Conservation (phyloP, 1,284 basidiomycete genomes). For the Melanopsichium pennsylvanicum region DNA sequence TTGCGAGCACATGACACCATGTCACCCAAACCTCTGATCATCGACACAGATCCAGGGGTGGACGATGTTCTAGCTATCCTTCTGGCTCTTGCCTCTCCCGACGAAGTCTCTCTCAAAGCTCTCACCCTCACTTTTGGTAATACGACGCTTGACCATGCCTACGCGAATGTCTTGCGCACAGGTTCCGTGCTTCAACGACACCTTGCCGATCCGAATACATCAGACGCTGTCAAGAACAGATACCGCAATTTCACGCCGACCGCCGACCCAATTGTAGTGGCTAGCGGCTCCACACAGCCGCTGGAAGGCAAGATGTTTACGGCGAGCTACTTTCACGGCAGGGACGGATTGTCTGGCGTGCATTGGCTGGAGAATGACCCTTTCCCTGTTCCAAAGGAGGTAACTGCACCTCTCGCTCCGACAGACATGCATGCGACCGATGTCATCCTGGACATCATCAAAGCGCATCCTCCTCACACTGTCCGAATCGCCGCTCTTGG, state of each 20-base stretch:
- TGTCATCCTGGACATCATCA: slow-evolving; percentile 76
- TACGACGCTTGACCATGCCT: slow-evolving; percentile 66
- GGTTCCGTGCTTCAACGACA: slow-evolving; percentile 76
- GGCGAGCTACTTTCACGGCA: slow-evolving; percentile 77
- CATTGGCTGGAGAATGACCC: slow-evolving; percentile 52
- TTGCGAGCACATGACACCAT: background rate
- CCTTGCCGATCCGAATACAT: slow-evolving; percentile 71
- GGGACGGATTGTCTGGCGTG: slow-evolving; percentile 60
- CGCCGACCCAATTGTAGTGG: slow-evolving; percentile 38
- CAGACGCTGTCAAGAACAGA: slow-evolving; percentile 65
- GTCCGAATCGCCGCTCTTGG: slow-evolving; percentile 87
- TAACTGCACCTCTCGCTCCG: slow-evolving; percentile 64
- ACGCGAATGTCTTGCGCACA: slow-evolving; percentile 71
- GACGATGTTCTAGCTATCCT: slow-evolving; percentile 83
- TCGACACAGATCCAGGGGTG: slow-evolving; percentile 72
- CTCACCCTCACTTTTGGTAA: slow-evolving; percentile 74
- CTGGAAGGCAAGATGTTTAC: slow-evolving; percentile 78
- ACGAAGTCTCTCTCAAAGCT: slow-evolving; percentile 67
- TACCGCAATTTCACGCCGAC: slow-evolving; percentile 21
- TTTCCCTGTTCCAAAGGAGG: slow-evolving; percentile 38
- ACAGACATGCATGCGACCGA: slow-evolving; percentile 71
- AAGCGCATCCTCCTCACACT: slow-evolving; percentile 71
- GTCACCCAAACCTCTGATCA: slow-evolving; percentile 35
- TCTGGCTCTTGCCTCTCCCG: slow-evolving; percentile 57
- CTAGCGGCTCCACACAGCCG: slow-evolving; percentile 68